Evolutionary conservation across 2,329 filamentous ascomycete genomes (phyloP), one percentile per base, ranked within the genome.

Genomic region (Neofusicoccum cordaticola): DNA sequence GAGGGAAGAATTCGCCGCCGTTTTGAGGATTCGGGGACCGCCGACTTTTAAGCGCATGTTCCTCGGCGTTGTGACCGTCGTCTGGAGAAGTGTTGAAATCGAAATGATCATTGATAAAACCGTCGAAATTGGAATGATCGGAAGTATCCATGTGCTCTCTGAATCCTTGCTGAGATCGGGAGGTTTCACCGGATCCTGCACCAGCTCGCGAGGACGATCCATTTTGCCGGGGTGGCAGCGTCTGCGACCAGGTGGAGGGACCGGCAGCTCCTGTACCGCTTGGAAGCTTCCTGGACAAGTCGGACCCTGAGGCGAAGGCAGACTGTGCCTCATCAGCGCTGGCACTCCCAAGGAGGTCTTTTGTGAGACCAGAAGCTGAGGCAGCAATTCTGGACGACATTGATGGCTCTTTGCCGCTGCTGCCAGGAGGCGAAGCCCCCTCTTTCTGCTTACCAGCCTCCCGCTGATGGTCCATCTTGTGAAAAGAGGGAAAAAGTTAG

Each of bases 301-400:
- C 63, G 17, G 64, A 61, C 17, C 56, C 63, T 15, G 63, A 66
- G 22, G 63, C 44, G 1, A 67, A 12, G 22, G 52, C 39, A 31
- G 17, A 44, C 13, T 56, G 17, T 5, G 68, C 50, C 12, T 70
- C 67, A 8, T 66, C 62, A 3, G 66, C 64, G 34, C 63, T 63
- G n/a, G 62, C 58, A 27, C 48, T 50, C 17, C 66, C 66, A 15
- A 67, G 42, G 4, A 64, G 17, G 41, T 67, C 62, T 31, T 51
- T 66, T n/a, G 67, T 67, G 22, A 70, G 62, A 15, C 62, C 63
- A 8, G 68, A 65, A 34, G 69, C 66, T 12, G 68, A 69, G 11
- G 65, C 52, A 22, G 64, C 58, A 31, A 70, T 67, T 53, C 65
- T 65, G 42, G 69, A 68, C 31, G 67, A 52, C 17, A 70, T 51